Conservation (phyloP, 2,329 filamentous ascomycete genomes). For the Raffaelea arxii region DNA sequence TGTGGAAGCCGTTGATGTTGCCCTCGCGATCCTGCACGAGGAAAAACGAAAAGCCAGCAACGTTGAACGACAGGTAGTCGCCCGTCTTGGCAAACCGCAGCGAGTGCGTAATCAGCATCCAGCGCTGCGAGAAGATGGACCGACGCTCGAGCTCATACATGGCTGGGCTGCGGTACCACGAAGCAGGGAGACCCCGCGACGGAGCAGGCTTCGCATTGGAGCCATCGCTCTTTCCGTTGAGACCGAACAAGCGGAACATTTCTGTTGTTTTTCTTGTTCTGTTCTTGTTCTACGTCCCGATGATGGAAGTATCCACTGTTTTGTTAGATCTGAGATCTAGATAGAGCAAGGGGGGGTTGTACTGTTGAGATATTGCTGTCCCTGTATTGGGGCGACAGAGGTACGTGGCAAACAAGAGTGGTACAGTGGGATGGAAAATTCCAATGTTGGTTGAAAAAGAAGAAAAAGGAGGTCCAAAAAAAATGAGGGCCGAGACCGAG, state of each 20-base stretch:
- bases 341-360: too few species aligned
- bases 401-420: too few species aligned
- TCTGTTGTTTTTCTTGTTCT: too few species aligned
- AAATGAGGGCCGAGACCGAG: too few species aligned
- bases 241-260: conserved; percentile 8
- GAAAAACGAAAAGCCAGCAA: conserved; percentile 28
- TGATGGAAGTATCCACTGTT: too few species aligned
- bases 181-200: conserved; percentile 22
- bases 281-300: too few species aligned
- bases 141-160: conserved; percentile 35
- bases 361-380: too few species aligned
- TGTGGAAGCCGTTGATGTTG: conserved; percentile 30
- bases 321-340: too few species aligned
- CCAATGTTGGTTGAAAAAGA: too few species aligned
- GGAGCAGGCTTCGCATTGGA: conserved; percentile 1
- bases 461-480: too few species aligned
- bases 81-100: conserved; percentile 23
- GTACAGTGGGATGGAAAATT: too few species aligned
- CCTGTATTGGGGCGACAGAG: too few species aligned
- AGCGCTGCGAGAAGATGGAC: conserved; percentile 31
- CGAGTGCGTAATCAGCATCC: conserved; percentile 26
- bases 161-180: conserved; percentile 31
- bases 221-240: background rate
- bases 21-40: conserved; percentile 24
- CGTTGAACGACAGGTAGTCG: conserved; percentile 23